Base-by-base conservation (phyloP, 257 asterid species). In the Cynanchum wilfordii region DNA sequence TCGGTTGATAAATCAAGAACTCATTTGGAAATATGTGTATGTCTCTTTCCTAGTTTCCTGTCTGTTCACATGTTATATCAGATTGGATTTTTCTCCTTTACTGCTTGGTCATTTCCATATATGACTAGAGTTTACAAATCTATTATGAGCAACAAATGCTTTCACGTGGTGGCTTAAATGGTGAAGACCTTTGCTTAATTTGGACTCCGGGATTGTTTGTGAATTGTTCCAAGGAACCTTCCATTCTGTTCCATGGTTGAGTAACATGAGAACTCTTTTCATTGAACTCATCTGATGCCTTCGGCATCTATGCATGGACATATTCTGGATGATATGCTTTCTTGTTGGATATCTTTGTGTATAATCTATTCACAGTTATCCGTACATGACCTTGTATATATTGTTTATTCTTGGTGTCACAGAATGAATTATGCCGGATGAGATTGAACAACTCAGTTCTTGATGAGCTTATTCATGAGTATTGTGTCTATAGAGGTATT, bases 401-500 rank as follows among this genome's bases (percentile, higher is more conserved):
- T 73, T 30, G 29, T 29, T 36, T 70, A 62, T 66, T 79, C 66
- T 82, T 86, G 54, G 69, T 79, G 75, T 78, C 54, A 69, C 98
- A 95, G 99, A 95, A 95, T 77, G 99, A 95, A 80, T 79, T 95
- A 68, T 86, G 98, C 85, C 92, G 96, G 77, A 90, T 86, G 96
- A 88, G 85, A 78, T 62, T 92, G 82, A 87, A 95, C 78, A 79
- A 73, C 36, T 80, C 94, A 17, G 66, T 89, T 73, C 88, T 95
- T 80, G 99, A 95, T 82, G 97, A 90, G 79, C 96, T 95, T 82
- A 90, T 95, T 75, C 96, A 70, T 10, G 99, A 95, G 84, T 92
- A 92, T 76, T 95, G 99, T 79, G 76, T 95, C 76, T 95, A 92
- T 75, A 83, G 98, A 87, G 99, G 98, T 52, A 87, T 95, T 27